Evolutionary conservation across 805 yeast species (phyloP), one percentile per base, ranked within the genome.

Genomic region (Candida morakotiae): DNA sequence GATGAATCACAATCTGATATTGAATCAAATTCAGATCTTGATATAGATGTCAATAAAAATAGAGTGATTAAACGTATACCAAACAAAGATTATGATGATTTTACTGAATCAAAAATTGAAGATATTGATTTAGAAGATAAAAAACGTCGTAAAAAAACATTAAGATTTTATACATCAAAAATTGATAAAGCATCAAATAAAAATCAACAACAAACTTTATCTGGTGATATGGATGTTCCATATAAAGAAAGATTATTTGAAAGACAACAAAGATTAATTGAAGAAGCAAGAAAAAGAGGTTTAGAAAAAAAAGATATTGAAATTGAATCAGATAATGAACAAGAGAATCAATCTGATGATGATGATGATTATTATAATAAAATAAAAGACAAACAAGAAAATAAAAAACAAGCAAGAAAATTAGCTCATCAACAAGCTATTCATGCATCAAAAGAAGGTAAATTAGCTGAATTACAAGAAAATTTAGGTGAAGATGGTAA

Each of bases 151-250:
- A 84, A 82, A 68, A 78, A 77, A 55, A 75, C 95, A 2, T 75
- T 93, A 51, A 81, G 98, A 43, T 93, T 93, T 79, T 93, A 93
- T 72, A 93, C 98, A 1, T 86, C 98, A 41, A 89, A 91, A 62
- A 89, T 93, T 60, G 96, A 88, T 58, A 95, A 89, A 64, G 82
- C 81, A 36, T 80, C 74, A 19, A 69, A 71, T 48, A 83, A 82
- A 58, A n/a, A n/a, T n/a, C 83, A 82, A 58, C 75, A 75, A 42
- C 60, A 56, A 13, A 46, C 47, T 19, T 49, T 38, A 40, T 81
- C 81, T 32, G 98, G 98, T 50, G 98, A 91, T 59, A 74, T 75
- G 44, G 98, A 91, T 62, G 65, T 91, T 41, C 97, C 98, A 13
- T 91, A 93, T 60, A 80, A 77, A 49, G 98, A 91, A 62, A 77